phyloP scores from a whole-genome alignment of 768 basidiomycete genomes.

The Suillus fuscotomentosus region DNA sequence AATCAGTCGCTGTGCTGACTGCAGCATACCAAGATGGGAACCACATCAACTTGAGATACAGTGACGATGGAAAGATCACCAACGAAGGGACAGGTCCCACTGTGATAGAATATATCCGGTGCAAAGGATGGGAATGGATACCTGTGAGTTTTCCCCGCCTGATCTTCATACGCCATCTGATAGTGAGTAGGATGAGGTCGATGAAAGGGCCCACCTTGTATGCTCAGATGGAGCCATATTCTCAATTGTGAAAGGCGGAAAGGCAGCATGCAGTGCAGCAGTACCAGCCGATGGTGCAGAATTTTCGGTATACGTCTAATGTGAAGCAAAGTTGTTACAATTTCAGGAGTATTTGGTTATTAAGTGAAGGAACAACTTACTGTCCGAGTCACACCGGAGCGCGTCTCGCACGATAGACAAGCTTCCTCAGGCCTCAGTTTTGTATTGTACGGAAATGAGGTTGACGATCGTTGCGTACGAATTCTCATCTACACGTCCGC shows the following conservation, averaged over 20 bases:
- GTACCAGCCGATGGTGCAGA: constrained; percentile 33
- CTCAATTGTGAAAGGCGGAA: constrained; percentile 59
- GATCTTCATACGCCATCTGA: not conserved
- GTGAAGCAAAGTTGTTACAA: not conserved
- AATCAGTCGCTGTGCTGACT: constrained; percentile 50
- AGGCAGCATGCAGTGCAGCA: constrained; percentile 47
- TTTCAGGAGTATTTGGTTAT: constrained; percentile 10
- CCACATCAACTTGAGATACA: constrained; percentile 65
- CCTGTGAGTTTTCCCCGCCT: constrained; percentile 52
- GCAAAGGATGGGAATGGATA: constrained; percentile 82
- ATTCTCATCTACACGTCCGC: not conserved
- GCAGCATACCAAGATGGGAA: constrained; percentile 78
- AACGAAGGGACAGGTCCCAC: constrained; percentile 44
- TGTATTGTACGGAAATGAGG: not conserved
- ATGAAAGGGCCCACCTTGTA: constrained; percentile 64
- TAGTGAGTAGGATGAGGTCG: constrained; percentile 49
- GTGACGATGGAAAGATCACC: constrained; percentile 38
- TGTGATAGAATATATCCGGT: constrained; percentile 78
- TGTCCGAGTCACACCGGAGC: constrained; percentile 44
- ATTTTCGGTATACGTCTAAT: constrained; percentile 50
- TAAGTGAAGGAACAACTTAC: constrained; percentile 29
- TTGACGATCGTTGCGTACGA: constrained; percentile 23
- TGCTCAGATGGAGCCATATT: constrained; percentile 81
- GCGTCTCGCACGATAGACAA: constrained; percentile 55
- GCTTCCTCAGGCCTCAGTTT: no score